Percentiles rank a stretch among this genome's conserved stretches.
phyloP scores from a whole-genome alignment of 306 rosid genomes.

The Lupinus albus region DNA sequence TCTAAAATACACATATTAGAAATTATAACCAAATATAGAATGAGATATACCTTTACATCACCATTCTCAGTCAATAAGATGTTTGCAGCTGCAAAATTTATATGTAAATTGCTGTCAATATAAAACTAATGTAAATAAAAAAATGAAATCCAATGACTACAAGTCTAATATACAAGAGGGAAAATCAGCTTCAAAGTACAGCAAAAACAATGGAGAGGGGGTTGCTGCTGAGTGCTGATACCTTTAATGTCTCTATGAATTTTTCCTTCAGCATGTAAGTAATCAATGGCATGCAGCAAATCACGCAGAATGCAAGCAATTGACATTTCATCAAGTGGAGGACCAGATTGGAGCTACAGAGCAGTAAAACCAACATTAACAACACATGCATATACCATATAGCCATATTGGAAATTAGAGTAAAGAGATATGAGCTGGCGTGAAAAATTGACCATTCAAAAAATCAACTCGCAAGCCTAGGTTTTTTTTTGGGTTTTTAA shows the following conservation, averaged over 20 bases:
- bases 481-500: not conserved
- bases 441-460: slow-evolving; percentile 6
- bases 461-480: slow-evolving; percentile 13
- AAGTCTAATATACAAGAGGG: slow-evolving; percentile 19
- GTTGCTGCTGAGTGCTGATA: slow-evolving; percentile 36
- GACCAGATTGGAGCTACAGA: slow-evolving; percentile 92
- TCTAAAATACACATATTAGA: slow-evolving; percentile 27
- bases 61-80: slow-evolving; percentile 88
- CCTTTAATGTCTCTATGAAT: slow-evolving; percentile 99
- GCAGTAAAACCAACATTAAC: slow-evolving; percentile 39
- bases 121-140: slow-evolving; percentile 34
- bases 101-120: slow-evolving; percentile 40
- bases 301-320: slow-evolving; percentile 93
- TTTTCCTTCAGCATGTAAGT: slow-evolving; percentile 92
- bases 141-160: slow-evolving; percentile 26
- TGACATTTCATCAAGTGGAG: slow-evolving; percentile 91
- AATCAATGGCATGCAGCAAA: slow-evolving; percentile 93
- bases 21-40: slow-evolving; percentile 30
- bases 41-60: slow-evolving; percentile 83
- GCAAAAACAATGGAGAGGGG: slow-evolving; percentile 15
- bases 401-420: slow-evolving; percentile 9
- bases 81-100: slow-evolving; percentile 90
- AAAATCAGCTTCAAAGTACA: slow-evolving; percentile 27
- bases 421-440: not conserved
- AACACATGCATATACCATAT: slow-evolving; percentile 4